Evolutionary conservation across 2,329 filamentous ascomycete species (phyloP).

Genomic region (Teratosphaeria pseudoeucalypti): DNA sequence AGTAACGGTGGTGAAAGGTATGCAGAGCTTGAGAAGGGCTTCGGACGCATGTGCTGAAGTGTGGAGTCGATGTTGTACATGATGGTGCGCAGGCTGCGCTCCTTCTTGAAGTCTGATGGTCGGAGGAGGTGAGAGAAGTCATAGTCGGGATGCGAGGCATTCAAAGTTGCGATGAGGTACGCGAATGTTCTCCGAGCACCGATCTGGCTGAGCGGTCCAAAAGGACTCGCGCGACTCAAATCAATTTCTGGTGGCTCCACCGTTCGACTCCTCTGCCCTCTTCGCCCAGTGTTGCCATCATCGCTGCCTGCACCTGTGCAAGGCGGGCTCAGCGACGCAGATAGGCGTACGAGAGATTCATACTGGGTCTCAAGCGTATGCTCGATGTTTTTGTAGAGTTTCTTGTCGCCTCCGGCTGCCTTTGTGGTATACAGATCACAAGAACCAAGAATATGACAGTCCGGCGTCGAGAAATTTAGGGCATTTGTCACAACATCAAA

Average conservation of each 20-base stretch:
- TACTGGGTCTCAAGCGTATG: slow-evolving; percentile 84
- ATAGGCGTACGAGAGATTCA: slow-evolving; percentile 74
- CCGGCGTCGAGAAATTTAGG: slow-evolving; percentile 89
- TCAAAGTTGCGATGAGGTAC: slow-evolving; percentile 91
- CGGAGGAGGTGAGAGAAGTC: slow-evolving; percentile 91
- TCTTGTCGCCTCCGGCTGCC: slow-evolving; percentile 89
- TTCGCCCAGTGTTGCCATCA: slow-evolving; percentile 11
- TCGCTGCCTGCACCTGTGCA: slow-evolving; percentile 23
- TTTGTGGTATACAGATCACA: slow-evolving; percentile 98
- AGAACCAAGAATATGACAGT: slow-evolving; percentile 82
- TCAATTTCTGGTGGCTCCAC: slow-evolving; percentile 37
- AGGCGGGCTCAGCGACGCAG: slow-evolving; percentile 77
- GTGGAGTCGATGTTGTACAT: slow-evolving; percentile 84
- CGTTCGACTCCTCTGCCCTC: slow-evolving; percentile 16
- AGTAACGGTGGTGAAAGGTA: slow-evolving; percentile 12
- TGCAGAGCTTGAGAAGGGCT: slow-evolving; percentile 19
- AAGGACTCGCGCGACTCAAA: slow-evolving; percentile 78
- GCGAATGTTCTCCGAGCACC: slow-evolving; percentile 87
- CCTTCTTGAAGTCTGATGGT: slow-evolving; percentile 79
- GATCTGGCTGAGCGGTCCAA: slow-evolving; percentile 79
- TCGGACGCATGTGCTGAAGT: slow-evolving; percentile 71
- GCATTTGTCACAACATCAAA: slow-evolving; percentile 87
- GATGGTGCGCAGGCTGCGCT: slow-evolving; percentile 66
- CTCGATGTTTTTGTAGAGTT: slow-evolving; percentile 92
- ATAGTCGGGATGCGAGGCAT: slow-evolving; percentile 91